These are phyloP conservation scores for Leccinum fibrillosum DNA, from an alignment of 768 basidiomycete species.

Conservation along the genomic window DNA sequence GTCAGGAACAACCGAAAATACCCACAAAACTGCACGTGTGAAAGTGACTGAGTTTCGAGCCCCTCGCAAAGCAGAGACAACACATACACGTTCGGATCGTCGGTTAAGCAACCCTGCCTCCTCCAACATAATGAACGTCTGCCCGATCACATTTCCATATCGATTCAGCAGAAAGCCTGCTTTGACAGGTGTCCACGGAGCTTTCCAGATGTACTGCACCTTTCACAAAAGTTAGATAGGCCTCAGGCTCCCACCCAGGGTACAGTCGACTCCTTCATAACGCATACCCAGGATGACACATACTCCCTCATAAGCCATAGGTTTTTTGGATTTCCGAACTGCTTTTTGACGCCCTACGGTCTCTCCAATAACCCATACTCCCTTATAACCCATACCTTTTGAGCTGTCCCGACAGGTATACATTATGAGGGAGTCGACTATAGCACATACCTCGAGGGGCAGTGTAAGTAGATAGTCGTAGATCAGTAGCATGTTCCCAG, in stretches of 20 bases:
- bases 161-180: conserved; percentile 13
- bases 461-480: conserved; percentile 13
- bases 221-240: not conserved
- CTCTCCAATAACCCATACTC: no score
- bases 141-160: conserved; percentile 16
- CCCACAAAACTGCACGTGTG: conserved; percentile 3
- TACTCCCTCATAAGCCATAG: no score
- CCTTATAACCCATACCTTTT: no score
- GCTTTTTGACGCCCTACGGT: no score
- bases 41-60: not conserved
- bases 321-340: no score
- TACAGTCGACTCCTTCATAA: no score
- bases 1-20: conserved; percentile 7
- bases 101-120: not conserved
- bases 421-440: no score
- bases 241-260: not conserved
- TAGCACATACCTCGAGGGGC: conserved; percentile 9
- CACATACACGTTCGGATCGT: conserved; percentile 2
- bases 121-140: conserved; percentile 4
- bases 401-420: no score
- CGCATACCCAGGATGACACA: no score
- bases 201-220: conserved; percentile 16
- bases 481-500: not conserved
- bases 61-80: not conserved
- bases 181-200: conserved; percentile 13